Evolutionary conservation across 2,329 filamentous ascomycete species (phyloP).

Genomic region (Fusarium sp.): DNA sequence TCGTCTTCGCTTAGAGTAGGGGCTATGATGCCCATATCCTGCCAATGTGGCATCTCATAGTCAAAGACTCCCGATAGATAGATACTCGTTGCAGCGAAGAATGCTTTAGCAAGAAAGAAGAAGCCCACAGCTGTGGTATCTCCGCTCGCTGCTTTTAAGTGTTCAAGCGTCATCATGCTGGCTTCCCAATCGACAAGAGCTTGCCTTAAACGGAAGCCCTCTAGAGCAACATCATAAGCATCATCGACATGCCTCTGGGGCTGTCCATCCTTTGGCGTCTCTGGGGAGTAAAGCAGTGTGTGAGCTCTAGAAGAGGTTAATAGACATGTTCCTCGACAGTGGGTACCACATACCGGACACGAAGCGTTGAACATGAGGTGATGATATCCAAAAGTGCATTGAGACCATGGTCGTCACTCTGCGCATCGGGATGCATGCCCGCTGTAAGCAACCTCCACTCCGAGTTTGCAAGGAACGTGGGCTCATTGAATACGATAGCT

Average conservation of each 20-base stretch:
- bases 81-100: slow-evolving; percentile 51
- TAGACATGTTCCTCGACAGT: rapidly evolving
- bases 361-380: slow-evolving; percentile 48
- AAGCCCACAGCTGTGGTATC: slow-evolving; percentile 12
- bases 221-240: slow-evolving; percentile 15
- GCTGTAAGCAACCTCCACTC: slow-evolving; percentile 41
- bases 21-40: slow-evolving; percentile 31
- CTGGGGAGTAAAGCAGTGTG: not conserved
- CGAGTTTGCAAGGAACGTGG: slow-evolving; percentile 42
- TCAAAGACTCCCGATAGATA: slow-evolving; percentile 54
- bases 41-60: slow-evolving; percentile 51
- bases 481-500: slow-evolving; percentile 49
- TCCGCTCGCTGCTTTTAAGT: rapidly evolving
- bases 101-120: slow-evolving; percentile 39
- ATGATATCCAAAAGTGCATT: slow-evolving; percentile 49
- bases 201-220: slow-evolving; percentile 40
- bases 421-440: not conserved
- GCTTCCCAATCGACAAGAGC: slow-evolving; percentile 30
- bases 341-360: slow-evolving; percentile 44
- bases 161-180: rapidly evolving
- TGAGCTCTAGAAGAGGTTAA: not conserved
- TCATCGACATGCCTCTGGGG: rapidly evolving
- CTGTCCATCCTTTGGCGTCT: rapidly evolving
- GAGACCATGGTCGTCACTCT: not conserved
- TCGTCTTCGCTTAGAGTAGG: slow-evolving; percentile 39